Conservation (phyloP, 768 basidiomycete species). For the Lactarius sp. region DNA sequence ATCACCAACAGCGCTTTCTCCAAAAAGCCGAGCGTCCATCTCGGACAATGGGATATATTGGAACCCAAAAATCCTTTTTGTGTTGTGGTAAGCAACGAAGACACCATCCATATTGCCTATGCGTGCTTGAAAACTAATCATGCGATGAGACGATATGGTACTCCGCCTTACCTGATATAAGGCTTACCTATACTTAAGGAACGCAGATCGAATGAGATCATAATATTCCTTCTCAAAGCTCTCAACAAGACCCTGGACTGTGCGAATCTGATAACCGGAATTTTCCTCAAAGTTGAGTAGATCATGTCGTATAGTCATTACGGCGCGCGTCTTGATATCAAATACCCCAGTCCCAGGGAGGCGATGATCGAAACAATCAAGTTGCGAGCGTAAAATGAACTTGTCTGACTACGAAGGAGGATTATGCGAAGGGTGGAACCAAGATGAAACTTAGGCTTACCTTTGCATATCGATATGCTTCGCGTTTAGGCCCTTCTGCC, state of each 20-base stretch:
- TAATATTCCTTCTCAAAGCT: conserved; percentile 95
- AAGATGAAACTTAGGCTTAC: conserved; percentile 37
- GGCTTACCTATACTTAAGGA: conserved; percentile 85
- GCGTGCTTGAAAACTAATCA: conserved; percentile 81
- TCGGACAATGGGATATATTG: conserved; percentile 85
- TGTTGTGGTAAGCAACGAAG: conserved; percentile 84
- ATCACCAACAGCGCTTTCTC: conserved; percentile 54
- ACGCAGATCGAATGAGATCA: conserved; percentile 89
- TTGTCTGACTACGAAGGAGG: conserved; percentile 40
- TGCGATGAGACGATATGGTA: neutral
- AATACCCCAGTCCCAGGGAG: conserved; percentile 90
- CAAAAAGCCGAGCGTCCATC: conserved; percentile 82
- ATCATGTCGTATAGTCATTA: conserved; percentile 78
- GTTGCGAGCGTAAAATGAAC: conserved; percentile 91
- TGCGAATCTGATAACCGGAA: conserved; percentile 70
- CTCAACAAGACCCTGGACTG: conserved; percentile 54
- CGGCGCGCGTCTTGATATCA: conserved; percentile 94
- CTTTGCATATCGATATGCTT: conserved; percentile 85
- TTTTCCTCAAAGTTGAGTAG: conserved; percentile 83
- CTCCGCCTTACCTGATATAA: neutral
- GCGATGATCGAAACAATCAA: conserved; percentile 78
- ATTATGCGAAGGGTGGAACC: neutral
- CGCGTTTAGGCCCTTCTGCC: conserved; percentile 39
- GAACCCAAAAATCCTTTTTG: conserved; percentile 83
- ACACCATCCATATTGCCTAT: conserved; percentile 98